Evolutionary conservation across 768 basidiomycete species (phyloP), one percentile per base, ranked within the genome.

Genomic region (Auricularia heimuer): DNA sequence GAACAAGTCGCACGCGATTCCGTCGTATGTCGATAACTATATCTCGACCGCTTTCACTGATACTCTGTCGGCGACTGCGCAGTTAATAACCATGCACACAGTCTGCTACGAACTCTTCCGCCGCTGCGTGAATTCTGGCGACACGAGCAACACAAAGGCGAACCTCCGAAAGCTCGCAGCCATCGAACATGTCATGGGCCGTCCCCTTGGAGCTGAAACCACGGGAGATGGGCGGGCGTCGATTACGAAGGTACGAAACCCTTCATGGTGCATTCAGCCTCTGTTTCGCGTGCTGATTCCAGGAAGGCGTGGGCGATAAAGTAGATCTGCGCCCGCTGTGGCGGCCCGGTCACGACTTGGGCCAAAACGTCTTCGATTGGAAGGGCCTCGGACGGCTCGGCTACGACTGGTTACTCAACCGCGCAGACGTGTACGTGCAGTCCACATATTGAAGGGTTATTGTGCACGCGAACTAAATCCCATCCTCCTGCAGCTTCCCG

Each of bases 241-340:
- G 45, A 68, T 14, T 75, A 75, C 61, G 69, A 73, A 61, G 62
- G 42, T 10, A 6, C 16, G 21, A 51, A 51, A 18, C 47, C 18
- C 44, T 18, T 44, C 44, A 44, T 11, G 16, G 47, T 51, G 6
- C 21, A 16, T 51, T 18, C 21, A 16, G 47, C 47, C 14, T 21
- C 21, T 12, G 4, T 21, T 16, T 12, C 18, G 4, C 47, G 4
- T 10, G 47, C 12, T 39, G 47, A 16, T 21, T 51, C 16, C 16
- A 6, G 16, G 16, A 12, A 51, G 67, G 68, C 29, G 67, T 67
- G 34, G 64, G 66, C 10, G 63, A 61, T 37, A 65, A 70, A 11
- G 65, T 73, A 37, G 70, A 73, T 62, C 37, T 72, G 34, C 37
- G 63, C 14, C 63, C 65, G 14, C 72, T 72, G 36, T 74, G 73